Percentiles rank a stretch among this genome's conserved stretches.
phyloP scores from a whole-genome alignment of 495 filamentous ascomycete genomes.

The Lophiostoma macrostomum region DNA sequence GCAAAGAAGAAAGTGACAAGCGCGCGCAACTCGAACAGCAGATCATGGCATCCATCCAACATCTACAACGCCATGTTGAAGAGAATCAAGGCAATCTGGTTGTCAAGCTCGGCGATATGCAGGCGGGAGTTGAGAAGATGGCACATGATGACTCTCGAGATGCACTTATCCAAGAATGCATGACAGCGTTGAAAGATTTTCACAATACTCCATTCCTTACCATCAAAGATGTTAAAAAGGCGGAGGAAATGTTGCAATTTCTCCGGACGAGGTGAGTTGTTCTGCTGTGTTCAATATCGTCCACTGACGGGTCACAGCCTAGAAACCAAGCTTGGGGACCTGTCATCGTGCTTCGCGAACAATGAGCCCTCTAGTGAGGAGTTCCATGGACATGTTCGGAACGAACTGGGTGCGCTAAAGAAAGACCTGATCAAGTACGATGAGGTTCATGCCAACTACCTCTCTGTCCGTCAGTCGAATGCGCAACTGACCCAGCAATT shows the following conservation, averaged over 20 bases:
- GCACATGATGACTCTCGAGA: neutral
- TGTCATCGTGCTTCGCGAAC: neutral
- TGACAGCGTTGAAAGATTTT: slow-evolving; percentile 5
- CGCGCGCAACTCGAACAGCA: slow-evolving; percentile 30
- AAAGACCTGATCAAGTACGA: slow-evolving; percentile 19
- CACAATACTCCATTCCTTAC: slow-evolving; percentile 15
- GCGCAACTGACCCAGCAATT: slow-evolving; percentile 5
- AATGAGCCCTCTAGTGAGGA: slow-evolving; percentile 2
- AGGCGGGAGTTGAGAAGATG: slow-evolving; percentile 6
- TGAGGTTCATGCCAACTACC: slow-evolving; percentile 4
- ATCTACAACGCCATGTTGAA: slow-evolving; percentile 14
- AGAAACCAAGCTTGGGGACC: slow-evolving; percentile 5
- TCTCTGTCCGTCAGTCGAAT: slow-evolving; percentile 8
- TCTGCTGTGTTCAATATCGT: neutral
- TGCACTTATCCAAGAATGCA: slow-evolving; percentile 8
- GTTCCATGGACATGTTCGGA: slow-evolving; percentile 1
- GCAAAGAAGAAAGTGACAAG: slow-evolving; percentile 32
- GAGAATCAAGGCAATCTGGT: slow-evolving; percentile 17
- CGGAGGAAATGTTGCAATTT: slow-evolving; percentile 23
- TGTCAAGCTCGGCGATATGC: slow-evolving; percentile 32
- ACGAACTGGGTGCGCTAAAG: slow-evolving; percentile 8
- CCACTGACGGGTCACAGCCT: neutral
- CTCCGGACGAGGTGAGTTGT: slow-evolving; percentile 15
- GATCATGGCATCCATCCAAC: slow-evolving; percentile 16
- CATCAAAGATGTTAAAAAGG: slow-evolving; percentile 19